Evolutionary conservation across 2,329 filamentous ascomycete genomes (phyloP).

Genomic region (Lachnum nothofagi): DNA sequence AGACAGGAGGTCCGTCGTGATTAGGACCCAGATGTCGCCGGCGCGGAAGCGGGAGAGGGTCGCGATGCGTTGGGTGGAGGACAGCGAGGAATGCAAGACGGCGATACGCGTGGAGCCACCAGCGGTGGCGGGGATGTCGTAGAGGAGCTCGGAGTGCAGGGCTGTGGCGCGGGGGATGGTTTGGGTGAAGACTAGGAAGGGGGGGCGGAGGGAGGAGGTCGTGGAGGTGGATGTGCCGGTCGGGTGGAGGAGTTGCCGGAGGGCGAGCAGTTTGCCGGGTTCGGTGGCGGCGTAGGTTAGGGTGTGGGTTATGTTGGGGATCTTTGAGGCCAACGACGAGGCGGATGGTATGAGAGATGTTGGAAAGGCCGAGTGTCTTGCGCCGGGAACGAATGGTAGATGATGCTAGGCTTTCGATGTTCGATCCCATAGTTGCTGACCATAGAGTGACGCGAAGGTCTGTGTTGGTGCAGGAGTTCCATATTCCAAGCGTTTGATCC

Average conservation of each 20-base stretch:
- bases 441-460: conserved; percentile 75
- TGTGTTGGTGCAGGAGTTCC: conserved; percentile 69
- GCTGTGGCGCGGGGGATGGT: conserved; percentile 87
- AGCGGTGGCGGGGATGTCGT: conserved; percentile 86
- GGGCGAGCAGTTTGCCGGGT: conserved; percentile 83
- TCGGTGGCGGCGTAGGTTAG: conserved; percentile 90
- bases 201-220: conserved; percentile 58
- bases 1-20: conserved; percentile 89
- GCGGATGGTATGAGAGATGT: conserved; percentile 59
- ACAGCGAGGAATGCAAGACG: conserved; percentile 81
- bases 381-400: conserved; percentile 59
- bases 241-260: conserved; percentile 84
- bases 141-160: conserved; percentile 82
- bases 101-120: conserved; percentile 81
- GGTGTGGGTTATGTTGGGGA: conserved; percentile 85
- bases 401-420: conserved; percentile 72
- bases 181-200: conserved; percentile 93
- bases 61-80: conserved; percentile 65
- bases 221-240: conserved; percentile 51
- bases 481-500: conserved; percentile 79
- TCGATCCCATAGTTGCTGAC: conserved; percentile 96
- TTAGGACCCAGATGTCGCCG: conserved; percentile 92
- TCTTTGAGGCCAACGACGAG: conserved; percentile 96
- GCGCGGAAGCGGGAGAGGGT: conserved; percentile 88
- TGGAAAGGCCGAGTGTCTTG: conserved; percentile 33